Percentiles rank a stretch among this genome's conserved stretches.
Conservation (phyloP, 2,329 filamentous ascomycete genomes). For the Trichoderma simmonsii region DNA sequence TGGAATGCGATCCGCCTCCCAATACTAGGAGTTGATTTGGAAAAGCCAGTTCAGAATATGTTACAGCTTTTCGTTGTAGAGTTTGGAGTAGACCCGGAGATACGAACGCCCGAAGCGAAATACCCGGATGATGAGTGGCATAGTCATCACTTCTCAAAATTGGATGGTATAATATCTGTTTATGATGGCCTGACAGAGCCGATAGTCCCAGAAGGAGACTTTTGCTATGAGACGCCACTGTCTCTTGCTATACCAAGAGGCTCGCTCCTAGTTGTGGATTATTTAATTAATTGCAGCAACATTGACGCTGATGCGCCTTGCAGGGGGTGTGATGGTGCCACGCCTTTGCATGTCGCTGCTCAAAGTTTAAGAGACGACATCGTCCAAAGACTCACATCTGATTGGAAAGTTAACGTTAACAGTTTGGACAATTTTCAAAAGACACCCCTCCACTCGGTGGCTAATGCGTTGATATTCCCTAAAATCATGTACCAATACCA, state of each 20-base stretch:
- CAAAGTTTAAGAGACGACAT: not conserved
- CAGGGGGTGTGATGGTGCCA: not conserved
- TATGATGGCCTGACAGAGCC: too few relatives aligned
- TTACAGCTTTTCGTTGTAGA: not conserved
- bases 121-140: not conserved
- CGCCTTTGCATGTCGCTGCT: not conserved
- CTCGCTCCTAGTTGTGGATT: not conserved
- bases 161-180: too few relatives aligned
- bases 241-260: not conserved
- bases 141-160: too few relatives aligned
- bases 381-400: not conserved
- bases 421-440: not conserved
- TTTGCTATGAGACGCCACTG: not conserved
- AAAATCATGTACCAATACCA: too few relatives aligned
- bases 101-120: not conserved
- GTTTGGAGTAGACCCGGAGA: not conserved
- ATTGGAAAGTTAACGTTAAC: not conserved
- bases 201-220: too few relatives aligned
- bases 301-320: not conserved
- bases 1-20: not conserved
- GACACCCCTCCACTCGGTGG: not conserved
- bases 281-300: not conserved
- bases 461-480: rapidly evolving
- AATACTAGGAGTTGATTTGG: too few relatives aligned
- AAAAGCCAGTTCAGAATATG: too few relatives aligned